Evolutionary conservation across 192 early-diverging fungal genomes (phyloP), one percentile per base, ranked within the genome.

Genomic region (Coemansia sp.): DNA sequence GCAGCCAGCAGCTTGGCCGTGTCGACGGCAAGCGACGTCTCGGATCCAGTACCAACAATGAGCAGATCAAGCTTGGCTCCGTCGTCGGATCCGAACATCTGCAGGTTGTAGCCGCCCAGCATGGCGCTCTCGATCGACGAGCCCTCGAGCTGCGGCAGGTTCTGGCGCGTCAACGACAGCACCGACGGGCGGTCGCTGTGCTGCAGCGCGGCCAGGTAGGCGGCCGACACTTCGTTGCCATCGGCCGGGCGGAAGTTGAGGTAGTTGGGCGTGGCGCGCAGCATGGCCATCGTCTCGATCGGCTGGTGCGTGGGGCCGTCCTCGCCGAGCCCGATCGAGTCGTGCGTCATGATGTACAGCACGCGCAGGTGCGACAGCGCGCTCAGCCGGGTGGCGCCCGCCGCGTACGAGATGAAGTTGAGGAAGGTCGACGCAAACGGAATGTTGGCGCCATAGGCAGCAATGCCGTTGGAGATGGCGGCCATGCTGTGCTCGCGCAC

Each of bases 241-340:
- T 98, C 96, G 62, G 96, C 96, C 34, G 96, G 96, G 70, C 96
- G 91, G 79, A 96, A 85, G 67, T 89, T 89, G 52, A 93, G 74
- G 68, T 92, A 87, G 86, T 97, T 95, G 70, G 97, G 97, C 43
- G 93, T 89, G 8, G 95, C 95, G 61, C 97, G 93, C 53, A 94
- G 80, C 76, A 89, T 85, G 49, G 95, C 92, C 65, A 97, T 74
- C 12, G 96, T 97, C 81, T 99, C 97, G 47, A 98, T 92, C 15
- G 97, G 96, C 83, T 99, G 97, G 86, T 99, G 97, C 60, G 97
- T 99, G 36, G 96, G 97, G 6, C 97, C 97, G 85, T 99, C 97
- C 80, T 99, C 97, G 71, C 97, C 97, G 38, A 95, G 89, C 72
- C 96, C 97, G 67, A 99, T 96, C 43, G 96, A 98, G 86, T 99